A percentile compares a stretch with the other conserved stretches of the same genome.
These are phyloP conservation scores for Tylopilus plumbeoviolaceoides DNA, from an alignment of 768 basidiomycete genomes.

Conservation along the genomic window DNA sequence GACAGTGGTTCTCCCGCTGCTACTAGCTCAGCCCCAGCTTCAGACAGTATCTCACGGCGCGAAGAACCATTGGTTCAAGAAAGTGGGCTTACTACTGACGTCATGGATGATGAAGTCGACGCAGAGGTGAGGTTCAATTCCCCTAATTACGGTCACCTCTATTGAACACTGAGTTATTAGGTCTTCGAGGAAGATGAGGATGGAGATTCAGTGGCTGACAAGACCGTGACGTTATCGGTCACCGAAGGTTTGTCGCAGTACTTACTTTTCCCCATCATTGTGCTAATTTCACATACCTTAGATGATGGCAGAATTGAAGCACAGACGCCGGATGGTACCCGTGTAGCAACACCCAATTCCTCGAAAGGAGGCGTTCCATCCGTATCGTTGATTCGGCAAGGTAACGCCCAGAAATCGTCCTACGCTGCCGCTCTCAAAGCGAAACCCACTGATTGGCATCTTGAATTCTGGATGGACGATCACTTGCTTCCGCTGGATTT, in stretches of 20 bases:
- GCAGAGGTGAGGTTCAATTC: conserved; percentile 47
- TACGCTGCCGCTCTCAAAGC: conserved; percentile 94
- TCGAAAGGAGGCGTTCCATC: conserved; percentile 41
- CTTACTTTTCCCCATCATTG: background rate
- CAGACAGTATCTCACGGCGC: conserved; percentile 20
- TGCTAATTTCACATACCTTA: conserved; percentile 26
- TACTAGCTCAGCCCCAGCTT: conserved; percentile 26
- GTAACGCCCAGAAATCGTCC: conserved; percentile 49
- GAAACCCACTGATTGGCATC: conserved; percentile 94
- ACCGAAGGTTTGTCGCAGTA: conserved; percentile 56
- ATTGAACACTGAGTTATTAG: conserved; percentile 28
- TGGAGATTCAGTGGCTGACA: conserved; percentile 68
- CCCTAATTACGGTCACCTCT: background rate
- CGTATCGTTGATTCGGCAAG: conserved; percentile 30
- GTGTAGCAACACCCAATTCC: conserved; percentile 82
- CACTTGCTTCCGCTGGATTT: conserved; percentile 78
- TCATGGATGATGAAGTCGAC: conserved; percentile 83
- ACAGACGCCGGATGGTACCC: conserved; percentile 94
- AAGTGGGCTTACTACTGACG: conserved; percentile 64
- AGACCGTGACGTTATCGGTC: conserved; percentile 81
- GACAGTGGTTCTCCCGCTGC: conserved; percentile 16
- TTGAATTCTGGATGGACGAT: conserved; percentile 94
- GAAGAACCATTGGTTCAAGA: conserved; percentile 59
- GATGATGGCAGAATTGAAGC: conserved; percentile 95
- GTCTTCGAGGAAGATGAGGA: conserved; percentile 88